Evolutionary conservation across 805 yeast species (phyloP), one percentile per base, ranked within the genome.

Genomic region (Candida chauliodis): DNA sequence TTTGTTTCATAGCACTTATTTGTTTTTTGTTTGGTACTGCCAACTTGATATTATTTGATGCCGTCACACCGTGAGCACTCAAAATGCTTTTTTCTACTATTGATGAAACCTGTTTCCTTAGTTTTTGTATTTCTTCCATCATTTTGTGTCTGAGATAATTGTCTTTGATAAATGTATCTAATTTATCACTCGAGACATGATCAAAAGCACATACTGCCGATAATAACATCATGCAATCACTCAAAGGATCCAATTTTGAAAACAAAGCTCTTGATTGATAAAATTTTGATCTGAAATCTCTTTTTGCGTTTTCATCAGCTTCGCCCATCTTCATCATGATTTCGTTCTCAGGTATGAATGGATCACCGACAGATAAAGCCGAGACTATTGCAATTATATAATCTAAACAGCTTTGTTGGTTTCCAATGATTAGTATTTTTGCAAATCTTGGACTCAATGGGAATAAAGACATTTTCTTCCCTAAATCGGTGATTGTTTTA

Each of bases 391-490:
- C 93, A 32, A 93, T 78, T n/a, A 93, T 73, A 53, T 86, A 91
- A 0, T 95, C 88, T 40, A 93, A 64, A 59, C 97, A 90, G 5
- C 76, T 82, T 30, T 76, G 78, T 57, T 93, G 97, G 56, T 88
- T 85, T 5, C 96, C 95, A 27, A 91, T 76, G 20, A 90, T 72
- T 40, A 93, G 68, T 75, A 93, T 87, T 55, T 90, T 90, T 2
- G 98, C 81, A 58, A 84, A 95, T 34, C 99, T 71, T 2, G 99
- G 99, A 53, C 93, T 81, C 49, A 93, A 69, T 27, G 99, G 99
- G 69, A 93, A 91, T 40, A 79, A 63, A 46, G 95, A 79, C 95
- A 93, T 93, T 36, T 79, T 78, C 45, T 66, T 75, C 29, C 99
- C 99, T 37, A 89, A 65, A 0, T 77, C 80, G 0, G 98, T 89